These are phyloP conservation scores for Zymoseptoria crescenta DNA, from an alignment of 2,329 filamentous ascomycete genomes.

Conservation along the genomic window DNA sequence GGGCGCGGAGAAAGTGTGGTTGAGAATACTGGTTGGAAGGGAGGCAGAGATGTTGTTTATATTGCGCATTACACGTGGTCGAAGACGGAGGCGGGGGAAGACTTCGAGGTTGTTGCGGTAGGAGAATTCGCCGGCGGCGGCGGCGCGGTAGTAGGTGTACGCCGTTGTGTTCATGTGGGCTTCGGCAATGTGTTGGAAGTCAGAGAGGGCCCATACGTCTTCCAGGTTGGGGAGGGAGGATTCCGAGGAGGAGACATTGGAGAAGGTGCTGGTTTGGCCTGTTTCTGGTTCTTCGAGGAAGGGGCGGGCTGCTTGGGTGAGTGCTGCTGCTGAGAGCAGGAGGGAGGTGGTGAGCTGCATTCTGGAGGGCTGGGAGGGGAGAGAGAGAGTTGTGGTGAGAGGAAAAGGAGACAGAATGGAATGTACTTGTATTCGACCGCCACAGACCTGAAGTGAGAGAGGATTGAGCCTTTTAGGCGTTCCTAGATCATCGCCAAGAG, in stretches of 20 bases:
- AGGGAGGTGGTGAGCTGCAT: not conserved
- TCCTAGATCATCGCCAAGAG: not conserved
- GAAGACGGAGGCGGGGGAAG: constrained; percentile 17
- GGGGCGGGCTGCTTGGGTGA: constrained; percentile 9
- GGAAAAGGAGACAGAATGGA: not conserved
- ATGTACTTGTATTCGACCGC: not conserved
- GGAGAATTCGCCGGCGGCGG: constrained; percentile 22
- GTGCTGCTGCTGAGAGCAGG: constrained; percentile 1
- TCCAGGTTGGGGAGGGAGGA: constrained; percentile 8
- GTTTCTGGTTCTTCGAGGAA: constrained; percentile 12
- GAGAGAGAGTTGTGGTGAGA: not conserved
- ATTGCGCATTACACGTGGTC: constrained; percentile 15
- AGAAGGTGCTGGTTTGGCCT: not conserved
- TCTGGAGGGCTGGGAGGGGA: not conserved
- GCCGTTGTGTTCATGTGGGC: constrained; percentile 10
- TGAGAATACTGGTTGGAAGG: constrained; percentile 72
- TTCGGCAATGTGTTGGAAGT: constrained; percentile 13
- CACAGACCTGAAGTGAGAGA: not conserved
- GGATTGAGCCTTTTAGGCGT: not conserved
- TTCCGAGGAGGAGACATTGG: not conserved
- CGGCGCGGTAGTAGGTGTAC: constrained; percentile 25
- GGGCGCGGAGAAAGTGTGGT: constrained; percentile 69
- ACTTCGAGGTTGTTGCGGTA: constrained; percentile 23
- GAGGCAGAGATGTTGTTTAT: constrained; percentile 21
- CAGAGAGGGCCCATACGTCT: constrained; percentile 7